Conservation (phyloP, 1,284 basidiomycete genomes). For the Austroboletus rostrupii region DNA sequence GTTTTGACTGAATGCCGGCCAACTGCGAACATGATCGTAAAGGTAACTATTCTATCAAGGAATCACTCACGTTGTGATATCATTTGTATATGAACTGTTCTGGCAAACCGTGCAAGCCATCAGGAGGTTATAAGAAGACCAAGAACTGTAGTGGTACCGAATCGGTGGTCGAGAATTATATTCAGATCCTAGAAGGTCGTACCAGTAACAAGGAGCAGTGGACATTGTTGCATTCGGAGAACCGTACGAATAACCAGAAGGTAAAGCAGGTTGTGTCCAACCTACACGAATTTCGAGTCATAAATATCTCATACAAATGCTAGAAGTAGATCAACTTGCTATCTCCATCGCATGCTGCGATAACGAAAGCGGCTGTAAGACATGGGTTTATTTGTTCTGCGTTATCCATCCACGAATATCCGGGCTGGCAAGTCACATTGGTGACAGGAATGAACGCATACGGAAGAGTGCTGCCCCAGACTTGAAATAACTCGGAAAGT, state of each 20-base stretch:
- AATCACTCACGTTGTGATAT: slow-evolving; percentile 7
- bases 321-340: slow-evolving; percentile 11
- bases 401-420: slow-evolving; percentile 26
- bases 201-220: slow-evolving; percentile 27
- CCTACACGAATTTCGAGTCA: slow-evolving; percentile 3
- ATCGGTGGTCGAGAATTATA: neutral
- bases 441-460: neutral
- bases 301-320: neutral
- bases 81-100: neutral
- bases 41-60: neutral
- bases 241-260: slow-evolving; percentile 11
- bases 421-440: slow-evolving; percentile 12
- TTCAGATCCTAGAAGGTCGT: neutral
- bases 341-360: slow-evolving; percentile 24
- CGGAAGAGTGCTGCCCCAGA: too few species aligned
- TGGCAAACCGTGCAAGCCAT: slow-evolving; percentile 30
- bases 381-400: slow-evolving; percentile 16
- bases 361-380: slow-evolving; percentile 25
- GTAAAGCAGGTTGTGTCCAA: slow-evolving; percentile 21
- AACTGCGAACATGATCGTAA: slow-evolving; percentile 8
- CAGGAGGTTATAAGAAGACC: slow-evolving; percentile 32
- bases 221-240: slow-evolving; percentile 19
- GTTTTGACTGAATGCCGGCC: slow-evolving; percentile 19
- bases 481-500: too few species aligned
- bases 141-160: slow-evolving; percentile 18